Base-by-base conservation (phyloP, 768 basidiomycete species). In the Pluteus cervinus region DNA sequence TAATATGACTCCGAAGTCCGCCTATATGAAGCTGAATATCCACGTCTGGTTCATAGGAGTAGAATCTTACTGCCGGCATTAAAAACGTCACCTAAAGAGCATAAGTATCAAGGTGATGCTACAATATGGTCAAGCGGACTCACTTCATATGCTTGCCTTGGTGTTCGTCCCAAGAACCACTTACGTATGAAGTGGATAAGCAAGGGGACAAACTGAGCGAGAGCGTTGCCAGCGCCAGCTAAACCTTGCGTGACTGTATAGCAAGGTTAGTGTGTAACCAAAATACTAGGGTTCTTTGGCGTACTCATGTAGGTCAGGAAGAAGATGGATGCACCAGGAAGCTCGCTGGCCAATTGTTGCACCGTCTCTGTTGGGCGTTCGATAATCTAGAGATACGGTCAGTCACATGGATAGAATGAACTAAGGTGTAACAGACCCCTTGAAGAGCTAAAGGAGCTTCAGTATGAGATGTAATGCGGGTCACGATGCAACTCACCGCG, bases 111-210 rank as follows among this genome's bases (percentile, higher is more conserved):
- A 32, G 8, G 28, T 15, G 30, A 29, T 38, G 2, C 12, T 26
- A 8, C 14, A 25, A 22, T n/a, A 29, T 31, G 28, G 36, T 14
- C 21, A 15, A 33, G 18, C 15, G 58, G 49, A 31, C 33, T 3
- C 42, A 54, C 52, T 15, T 54, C 58, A 49, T 67, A 84, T 4
- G 81, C 75, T 39, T 79, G 69, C 14, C 81, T 65, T 23, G 79
- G 78, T 3, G 83, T 81, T n/a, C 76, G 69, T 3, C 81, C 83
- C 25, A 79, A 60, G 35, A 85, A 68, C 65, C 75, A 72, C 45
- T 81, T 74, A 45, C 73, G 73, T 36, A 82, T 52, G 47, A 71
- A 82, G 55, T 82, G 76, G 10, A 81, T 38, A 5, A 72, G 43
- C 7, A 85, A 53, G 6, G 71, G 65, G 23, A 66, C 66, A 7